Base-by-base conservation (phyloP, 179 eudicot species). In the Spinacia oleracea region DNA sequence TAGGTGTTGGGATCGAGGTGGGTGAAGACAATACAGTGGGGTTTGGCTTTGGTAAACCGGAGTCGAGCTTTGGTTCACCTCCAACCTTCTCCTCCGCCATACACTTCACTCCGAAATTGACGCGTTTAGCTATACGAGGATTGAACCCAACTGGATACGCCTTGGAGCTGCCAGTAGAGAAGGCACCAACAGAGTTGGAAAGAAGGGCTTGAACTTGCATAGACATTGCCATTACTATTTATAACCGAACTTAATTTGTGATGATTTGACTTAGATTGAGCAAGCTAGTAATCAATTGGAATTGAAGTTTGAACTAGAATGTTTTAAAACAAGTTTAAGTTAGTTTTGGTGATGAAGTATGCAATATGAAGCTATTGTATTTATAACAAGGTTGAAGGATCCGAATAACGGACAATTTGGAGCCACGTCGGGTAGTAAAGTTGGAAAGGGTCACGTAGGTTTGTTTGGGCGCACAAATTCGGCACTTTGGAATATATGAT, bases 181-280 rank as follows among this genome's bases (percentile, higher is more conserved):
- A 31, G 27, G 79, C 70, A 0, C 77, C 43, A n/a, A 80, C 58
- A 4, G 89, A 84, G 58, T 80, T 89, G 3, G 53, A 84, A 21
- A 85, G 51, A 59, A 84, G 32, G 46, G 88, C 73, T 78, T 88
- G 92, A 81, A 86, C 73, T 29, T 72, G 76, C 48, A 79, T 50
- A 32, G 89, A 81, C 78, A 81, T 76, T 51, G 89, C 80, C 76
- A 81, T 76, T 21, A 82, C 84, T 31, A n/a, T n/a, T n/a, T n/a
- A 65, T 34, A 5, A 63, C 20, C 50, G 20, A n/a, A n/a, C n/a
- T n/a, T 21, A 67, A 1, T 38, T 67, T 21, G 71, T n/a, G n/a
- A n/a, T 67, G 25, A 67, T 46, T 16, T 9, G 12, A 46, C 48
- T 67, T 20, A 20, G 25, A 0, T n/a, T n/a, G n/a, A n/a, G n/a